Base-by-base conservation (phyloP, 768 basidiomycete species). In the Pleurotus platypus region DNA sequence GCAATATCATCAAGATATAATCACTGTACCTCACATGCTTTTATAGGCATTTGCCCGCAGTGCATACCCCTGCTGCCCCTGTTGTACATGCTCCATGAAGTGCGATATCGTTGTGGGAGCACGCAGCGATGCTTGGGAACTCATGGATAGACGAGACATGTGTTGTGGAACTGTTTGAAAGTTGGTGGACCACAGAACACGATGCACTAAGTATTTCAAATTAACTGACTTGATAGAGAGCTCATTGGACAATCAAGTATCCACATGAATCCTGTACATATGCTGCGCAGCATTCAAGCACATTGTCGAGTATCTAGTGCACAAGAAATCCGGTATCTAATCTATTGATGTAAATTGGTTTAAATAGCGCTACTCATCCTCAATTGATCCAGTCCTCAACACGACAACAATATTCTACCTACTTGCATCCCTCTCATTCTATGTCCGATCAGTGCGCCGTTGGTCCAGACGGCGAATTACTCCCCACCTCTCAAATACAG, bases 361-460 rank as follows among this genome's bases (percentile, higher is more conserved):
- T 3, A 43, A 15, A 20, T 43, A 43, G 42, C 6, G 42, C 18
- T n/a, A n/a, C 3, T 20, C 18, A 43, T 5, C 27, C 5, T 43
- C 3, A 13, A 6, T 43, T n/a, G 2, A 20, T 5, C 42, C 42
- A 43, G 42, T 43, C 42, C 7, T 3, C 18, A 43, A 4, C 1
- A 9, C 3, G 1, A 5, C 27, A 9, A 30, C 1, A 43, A 5
- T 9, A 2, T 43, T 43, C 42, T n/a, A 43, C 3, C 15, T n/a
- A 15, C 42, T 4, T 1, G 27, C 27, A 42, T 42, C 9, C 3
- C 16, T 42, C 13, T 42, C 15, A n/a, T 30, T 7, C 30, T 30
- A 30, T 30, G 30, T n/a, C 15, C 51, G 59, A 60, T 13, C 59
- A 60, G 48, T 60, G 59, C 27, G 38, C 59, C 12, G 18, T 60